Percentiles rank a stretch among this genome's conserved stretches.
These are phyloP conservation scores for Cunninghamia lanceolata DNA, from an alignment of 75 land plant genomes.

Conservation along the genomic window DNA sequence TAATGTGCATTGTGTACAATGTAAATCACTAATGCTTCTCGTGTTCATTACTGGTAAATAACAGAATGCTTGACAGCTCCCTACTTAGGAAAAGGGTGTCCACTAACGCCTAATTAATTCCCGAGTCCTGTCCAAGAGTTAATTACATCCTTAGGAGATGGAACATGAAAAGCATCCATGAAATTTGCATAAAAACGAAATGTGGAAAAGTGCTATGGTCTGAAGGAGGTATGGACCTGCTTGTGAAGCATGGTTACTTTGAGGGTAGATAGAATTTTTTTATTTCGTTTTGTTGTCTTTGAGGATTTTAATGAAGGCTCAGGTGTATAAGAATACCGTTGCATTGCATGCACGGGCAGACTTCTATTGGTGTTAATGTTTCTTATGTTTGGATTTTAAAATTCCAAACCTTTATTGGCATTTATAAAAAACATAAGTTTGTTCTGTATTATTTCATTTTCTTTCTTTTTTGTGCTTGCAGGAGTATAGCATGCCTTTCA, in stretches of 20 bases:
- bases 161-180: background rate
- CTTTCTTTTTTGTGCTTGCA: constrained; percentile 10
- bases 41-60: background rate
- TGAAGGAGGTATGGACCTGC: background rate
- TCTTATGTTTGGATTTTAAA: background rate
- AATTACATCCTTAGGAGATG: background rate
- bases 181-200: background rate
- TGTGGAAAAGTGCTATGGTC: background rate
- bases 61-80: background rate
- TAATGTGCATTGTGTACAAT: background rate
- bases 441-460: background rate
- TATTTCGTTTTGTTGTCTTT: background rate
- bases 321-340: background rate
- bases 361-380: background rate
- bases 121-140: background rate
- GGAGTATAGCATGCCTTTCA: constrained; percentile 51
- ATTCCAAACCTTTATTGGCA: background rate
- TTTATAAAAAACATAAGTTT: background rate
- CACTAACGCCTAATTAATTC: background rate
- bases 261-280: background rate
- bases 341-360: background rate
- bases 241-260: background rate
- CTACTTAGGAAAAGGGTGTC: background rate
- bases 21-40: background rate
- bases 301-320: background rate